A percentile compares a stretch with the other conserved stretches of the same genome.
Evolutionary conservation across 2,329 filamentous ascomycete genomes (phyloP).

Genomic region (Colletotrichum sansevieriae): DNA sequence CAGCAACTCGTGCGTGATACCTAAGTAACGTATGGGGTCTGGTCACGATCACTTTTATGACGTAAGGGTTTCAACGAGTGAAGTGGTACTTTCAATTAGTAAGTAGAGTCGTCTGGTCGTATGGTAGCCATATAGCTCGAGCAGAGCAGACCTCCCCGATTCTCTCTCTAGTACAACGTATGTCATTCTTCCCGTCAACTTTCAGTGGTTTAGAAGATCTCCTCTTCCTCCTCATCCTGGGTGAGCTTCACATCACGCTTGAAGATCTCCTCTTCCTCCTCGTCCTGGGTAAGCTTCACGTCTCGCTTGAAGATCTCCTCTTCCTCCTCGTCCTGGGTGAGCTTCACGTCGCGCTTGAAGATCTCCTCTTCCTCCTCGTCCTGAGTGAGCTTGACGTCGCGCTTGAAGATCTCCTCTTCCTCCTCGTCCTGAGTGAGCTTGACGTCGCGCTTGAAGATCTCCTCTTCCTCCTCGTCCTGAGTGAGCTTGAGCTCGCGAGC

Average conservation of each 20-base stretch:
- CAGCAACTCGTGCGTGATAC: too few relatives aligned
- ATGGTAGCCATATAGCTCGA: neutral
- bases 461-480: neutral
- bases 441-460: constrained; percentile 1
- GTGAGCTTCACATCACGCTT: neutral
- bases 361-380: constrained; percentile 21
- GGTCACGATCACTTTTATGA: neutral
- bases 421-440: neutral
- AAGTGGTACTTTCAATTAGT: neutral
- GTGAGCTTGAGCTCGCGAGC: constrained; percentile 16
- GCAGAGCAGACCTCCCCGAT: neutral
- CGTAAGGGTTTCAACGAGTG: too few relatives aligned
- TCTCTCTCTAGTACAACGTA: neutral
- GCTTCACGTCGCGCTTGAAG: constrained; percentile 2
- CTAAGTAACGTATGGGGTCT: neutral
- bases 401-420: constrained; percentile 15
- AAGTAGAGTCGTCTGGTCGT: neutral
- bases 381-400: neutral
- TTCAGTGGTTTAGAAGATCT: constrained; percentile 11
- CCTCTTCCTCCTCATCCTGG: constrained; percentile 15
- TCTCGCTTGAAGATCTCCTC: constrained; percentile 20
- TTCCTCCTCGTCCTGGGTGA: neutral
- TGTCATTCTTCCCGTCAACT: neutral
- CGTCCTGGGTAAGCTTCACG: neutral
- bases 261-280: constrained; percentile 16